Evolutionary conservation across 768 basidiomycete genomes (phyloP), one percentile per base, ranked within the genome.

Genomic region (Daedaleopsis nitida): DNA sequence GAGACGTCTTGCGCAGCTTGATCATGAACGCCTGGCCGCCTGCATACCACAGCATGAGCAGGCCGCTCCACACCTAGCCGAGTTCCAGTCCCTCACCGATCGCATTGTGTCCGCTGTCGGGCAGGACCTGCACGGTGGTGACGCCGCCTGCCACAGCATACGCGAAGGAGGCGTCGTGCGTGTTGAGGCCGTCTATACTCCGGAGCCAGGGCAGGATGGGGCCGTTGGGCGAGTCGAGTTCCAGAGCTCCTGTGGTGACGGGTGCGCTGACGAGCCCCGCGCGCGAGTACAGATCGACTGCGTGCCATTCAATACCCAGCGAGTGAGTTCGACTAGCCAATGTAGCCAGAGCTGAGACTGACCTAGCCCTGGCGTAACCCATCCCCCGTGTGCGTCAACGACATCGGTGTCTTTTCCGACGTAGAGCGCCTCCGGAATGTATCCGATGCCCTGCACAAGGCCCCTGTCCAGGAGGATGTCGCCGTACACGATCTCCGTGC

Each of bases 11-110:
- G 19, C 96, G 84, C 24, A 93, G 78, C 72, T 97, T 97, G 68
- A 96, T 81, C 68, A 92, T 81, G 69, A 93, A 94, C 0, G 94
- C 91, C 71, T 96, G 92, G 5, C 94, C 94, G 52, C 90, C 94
- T 92, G 65, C 16, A 39, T 38, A 57, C 63, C 23, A 34, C n/a
- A 32, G n/a, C 38, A 42, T 34, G 69, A 23, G 23, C 3, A 73
- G 70, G 5, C 17, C 10, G 21, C 52, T 24, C 65, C 27, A 32
- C 27, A 32, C 27, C 27, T 32, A 42, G 39, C 39, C 11, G 39
- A 10, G 39, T 3, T 42, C 13, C 17, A 27, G 19, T 24, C 23
- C 7, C 47, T 14, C 14, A 89, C 91, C 91, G 52, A 93, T 90
- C 43, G 84, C 86, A 74, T 92, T 90, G 55, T 57, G 54, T 27